phyloP scores from a whole-genome alignment of 306 rosid genomes.

The Casuarina equisetifolia region DNA sequence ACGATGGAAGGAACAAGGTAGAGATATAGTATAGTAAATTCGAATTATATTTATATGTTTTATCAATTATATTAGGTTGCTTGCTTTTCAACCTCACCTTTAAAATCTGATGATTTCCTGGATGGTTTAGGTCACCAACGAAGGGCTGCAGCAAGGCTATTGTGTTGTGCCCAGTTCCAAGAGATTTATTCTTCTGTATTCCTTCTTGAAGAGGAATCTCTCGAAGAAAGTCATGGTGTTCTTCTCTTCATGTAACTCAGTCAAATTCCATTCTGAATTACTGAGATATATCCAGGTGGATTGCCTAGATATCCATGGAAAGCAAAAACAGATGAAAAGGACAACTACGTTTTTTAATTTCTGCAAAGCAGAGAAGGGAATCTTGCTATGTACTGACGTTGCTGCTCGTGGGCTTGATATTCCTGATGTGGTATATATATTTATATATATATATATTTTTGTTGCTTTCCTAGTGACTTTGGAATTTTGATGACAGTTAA shows the following conservation, averaged over 20 bases:
- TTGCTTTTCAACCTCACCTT: slow-evolving; percentile 13
- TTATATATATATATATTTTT: not conserved
- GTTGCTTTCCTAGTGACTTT: not conserved
- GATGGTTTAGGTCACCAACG: slow-evolving; percentile 74
- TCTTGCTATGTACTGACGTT: slow-evolving; percentile 95
- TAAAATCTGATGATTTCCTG: slow-evolving; percentile 28
- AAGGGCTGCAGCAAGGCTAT: slow-evolving; percentile 95
- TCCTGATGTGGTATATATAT: slow-evolving; percentile 5
- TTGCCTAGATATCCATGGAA: slow-evolving; percentile 86
- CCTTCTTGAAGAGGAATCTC: slow-evolving; percentile 71
- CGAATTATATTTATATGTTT: not conserved
- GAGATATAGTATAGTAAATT: not conserved
- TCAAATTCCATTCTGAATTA: slow-evolving; percentile 83
- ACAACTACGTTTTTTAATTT: slow-evolving; percentile 61
- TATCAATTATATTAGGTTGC: not conserved
- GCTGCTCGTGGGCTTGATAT: slow-evolving; percentile 16
- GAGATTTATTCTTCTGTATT: slow-evolving; percentile 78
- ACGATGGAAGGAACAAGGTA: slow-evolving; percentile 85
- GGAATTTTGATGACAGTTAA: too few relatives aligned
- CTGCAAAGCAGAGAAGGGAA: slow-evolving; percentile 86
- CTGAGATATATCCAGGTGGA: slow-evolving; percentile 67
- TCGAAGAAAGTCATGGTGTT: slow-evolving; percentile 94
- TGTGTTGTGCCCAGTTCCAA: slow-evolving; percentile 80
- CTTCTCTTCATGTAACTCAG: slow-evolving; percentile 95
- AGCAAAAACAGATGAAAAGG: slow-evolving; percentile 87